These are phyloP conservation scores for Talaromyces funiculosus DNA, from an alignment of 2,329 filamentous ascomycete genomes.

Conservation along the genomic window DNA sequence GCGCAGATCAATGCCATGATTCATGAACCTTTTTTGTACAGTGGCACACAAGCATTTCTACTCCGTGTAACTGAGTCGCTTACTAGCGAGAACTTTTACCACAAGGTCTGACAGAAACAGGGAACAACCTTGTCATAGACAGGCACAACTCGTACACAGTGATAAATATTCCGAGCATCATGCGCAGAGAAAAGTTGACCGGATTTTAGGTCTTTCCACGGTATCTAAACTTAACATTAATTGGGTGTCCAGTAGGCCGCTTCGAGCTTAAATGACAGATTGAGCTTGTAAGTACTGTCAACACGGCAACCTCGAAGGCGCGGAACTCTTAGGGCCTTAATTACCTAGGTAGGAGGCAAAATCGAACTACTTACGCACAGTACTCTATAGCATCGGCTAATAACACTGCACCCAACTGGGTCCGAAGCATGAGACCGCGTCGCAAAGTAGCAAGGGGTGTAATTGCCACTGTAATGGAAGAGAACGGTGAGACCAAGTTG, in stretches of 20 bases:
- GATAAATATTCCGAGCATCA: constrained; percentile 8
- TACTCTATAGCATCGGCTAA: background rate
- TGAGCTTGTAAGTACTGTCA: background rate
- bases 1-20: background rate
- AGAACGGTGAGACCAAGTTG: background rate
- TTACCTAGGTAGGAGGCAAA: background rate
- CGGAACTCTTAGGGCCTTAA: background rate
- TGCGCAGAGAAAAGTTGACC: background rate
- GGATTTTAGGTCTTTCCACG: background rate
- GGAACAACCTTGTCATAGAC: background rate
- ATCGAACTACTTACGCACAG: background rate
- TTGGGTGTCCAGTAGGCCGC: background rate
- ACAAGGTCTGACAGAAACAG: background rate
- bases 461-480: background rate
- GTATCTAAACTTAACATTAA: background rate
- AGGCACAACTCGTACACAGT: background rate
- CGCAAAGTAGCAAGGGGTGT: constrained; percentile 9
- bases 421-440: background rate
- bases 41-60: background rate
- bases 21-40: background rate
- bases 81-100: background rate
- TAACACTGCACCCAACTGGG: background rate
- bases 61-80: background rate
- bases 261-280: background rate
- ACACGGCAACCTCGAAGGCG: background rate